Evolutionary conservation across 139 green algal genomes (phyloP), one percentile per base, ranked within the genome.

Genomic region (Micromonas pusilla): DNA sequence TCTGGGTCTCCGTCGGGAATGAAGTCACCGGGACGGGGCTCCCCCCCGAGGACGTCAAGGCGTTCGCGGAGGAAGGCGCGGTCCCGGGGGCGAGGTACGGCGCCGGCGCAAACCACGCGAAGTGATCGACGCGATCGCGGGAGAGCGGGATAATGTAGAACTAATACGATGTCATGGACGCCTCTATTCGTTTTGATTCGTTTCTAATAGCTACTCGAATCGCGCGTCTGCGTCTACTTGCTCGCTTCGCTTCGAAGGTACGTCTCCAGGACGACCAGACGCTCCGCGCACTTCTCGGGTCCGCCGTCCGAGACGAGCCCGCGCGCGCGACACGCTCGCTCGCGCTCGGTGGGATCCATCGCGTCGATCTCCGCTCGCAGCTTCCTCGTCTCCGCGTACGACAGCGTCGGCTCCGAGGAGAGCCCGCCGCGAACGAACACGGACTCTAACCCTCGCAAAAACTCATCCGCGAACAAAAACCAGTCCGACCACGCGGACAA

Each of bases 1-100:
- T 86, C 82, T 97, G 93, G 93, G 91, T 97, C 9, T 93, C 86
- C 13, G 80, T 97, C 0, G 93, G 93, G 72, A 96, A 97, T 79
- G 93, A 97, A 80, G 91, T 97, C 0, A 95, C 90, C 2, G 92
- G 91, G 54, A 91, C 85, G 32, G 85, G 86, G 0, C 78, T 88
- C 3, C 79, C 79, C 0, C 38, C 52, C 1, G 72, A 78, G 36
- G 72, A 78, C 33, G 72, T 68, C 1, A 68, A 53, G 52, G 72
- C 52, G 52, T 68, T 78, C 26, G 72, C 36, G 33, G 53, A 78
- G 26, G 4, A 52, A 1, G 72, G 72, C 26, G 52, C 52, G 1
- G 30, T 78, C 52, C 52, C 72, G 19, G 30, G 19, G 6, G 72
- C 72, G n/a, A 78, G 68, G 72, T 78, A 78, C 52, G 72, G 72